Base-by-base conservation (phyloP, 495 filamentous ascomycete genomes). In the Margaritispora aquatica region DNA sequence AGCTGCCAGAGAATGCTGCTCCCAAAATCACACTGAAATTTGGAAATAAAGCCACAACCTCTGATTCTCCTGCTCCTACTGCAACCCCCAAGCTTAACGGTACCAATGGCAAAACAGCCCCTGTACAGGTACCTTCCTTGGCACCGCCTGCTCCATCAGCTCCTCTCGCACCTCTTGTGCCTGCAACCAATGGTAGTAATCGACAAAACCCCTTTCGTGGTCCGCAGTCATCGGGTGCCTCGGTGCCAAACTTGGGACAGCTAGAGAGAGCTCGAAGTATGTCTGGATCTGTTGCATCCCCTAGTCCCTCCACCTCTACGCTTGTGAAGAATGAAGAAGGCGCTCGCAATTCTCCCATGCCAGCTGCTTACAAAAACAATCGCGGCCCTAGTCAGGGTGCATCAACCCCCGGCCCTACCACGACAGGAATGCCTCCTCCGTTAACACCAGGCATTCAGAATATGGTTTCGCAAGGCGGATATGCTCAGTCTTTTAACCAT, bases 21-120 rank as follows among this genome's bases (percentile, higher is more conserved):
- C 77, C 77, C 65, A 81, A 77, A 62, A 81, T 82, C 61, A 82
- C 77, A 23, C 77, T 84, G 47, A 77, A 81, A 47, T 74, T 84
- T 65, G 75, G 65, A 51, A 75, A 73, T 21, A 79, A 79, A 36
- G 71, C 68, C 1, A 80, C 75, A 62, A 68, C 78, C 22, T 71
- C 77, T 3, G 78, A 73, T 20, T 82, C 82, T 49, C 80, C 84
- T 23, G 82, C 83, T 29, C 64, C 81, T 23, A 68, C 67, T 31
- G 77, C 84, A 20, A 81, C 83, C 21, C 57, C 80, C n/a, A 67
- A 67, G 27, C 70, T 74, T 2, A 75, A 70, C 24, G 73, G 71
- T 24, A 72, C 62, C 1, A 61, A 47, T 47, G 56, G 55, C 15
- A 36, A 17, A 20, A 49, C 26, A 13, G 17, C 27, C 11, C 38